Base-by-base conservation (phyloP, 2,329 filamentous ascomycete genomes). In the Septoria petroselini region DNA sequence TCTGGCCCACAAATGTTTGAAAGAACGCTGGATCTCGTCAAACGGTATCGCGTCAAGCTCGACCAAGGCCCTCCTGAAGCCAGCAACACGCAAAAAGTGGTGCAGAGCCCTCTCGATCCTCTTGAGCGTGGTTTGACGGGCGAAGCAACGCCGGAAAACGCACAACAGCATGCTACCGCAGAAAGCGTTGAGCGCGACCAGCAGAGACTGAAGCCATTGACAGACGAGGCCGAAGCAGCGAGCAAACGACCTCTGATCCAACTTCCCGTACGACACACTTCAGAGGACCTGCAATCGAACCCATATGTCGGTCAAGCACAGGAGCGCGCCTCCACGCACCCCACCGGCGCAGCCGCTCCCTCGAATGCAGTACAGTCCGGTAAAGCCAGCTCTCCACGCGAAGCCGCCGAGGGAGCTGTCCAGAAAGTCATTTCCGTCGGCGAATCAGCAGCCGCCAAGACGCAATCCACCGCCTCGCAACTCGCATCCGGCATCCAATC, bases 1-100 rank as follows among this genome's bases (percentile, higher is more conserved):
- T 95, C 90, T 0, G 91, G 93, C 0, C 93, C 93, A 0, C 86
- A 86, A 66, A 83, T 95, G 76, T 95, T 95, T 63, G 80, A 85
- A 55, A 80, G 84, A 43, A 96, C 90, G 0, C 73, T 91, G 18
- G 77, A 80, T 5, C 76, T 98, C 7, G 91, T 97, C 0, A 82
- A 79, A 52, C 81, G 83, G 58, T 98, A 97, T 70, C 80, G 90
- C 48, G 67, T 65, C 17, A 65, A 66, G 37, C 67, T 78, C 1
- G 75, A 78, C 53, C 64, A 72, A 41, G 73, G 72, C 5, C 73
- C 72, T 12, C 66, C 41, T 37, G 57, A 62, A 1, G 18, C 50
- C 14, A 34, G 35, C 14, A 40, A 52, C 14, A 47, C 29, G 3
- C 45, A 50, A 17, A 35, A 45, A 19, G 46, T 51, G 37, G 48